Evolutionary conservation across 257 asterid genomes (phyloP).

Genomic region (Solanum virginianum): DNA sequence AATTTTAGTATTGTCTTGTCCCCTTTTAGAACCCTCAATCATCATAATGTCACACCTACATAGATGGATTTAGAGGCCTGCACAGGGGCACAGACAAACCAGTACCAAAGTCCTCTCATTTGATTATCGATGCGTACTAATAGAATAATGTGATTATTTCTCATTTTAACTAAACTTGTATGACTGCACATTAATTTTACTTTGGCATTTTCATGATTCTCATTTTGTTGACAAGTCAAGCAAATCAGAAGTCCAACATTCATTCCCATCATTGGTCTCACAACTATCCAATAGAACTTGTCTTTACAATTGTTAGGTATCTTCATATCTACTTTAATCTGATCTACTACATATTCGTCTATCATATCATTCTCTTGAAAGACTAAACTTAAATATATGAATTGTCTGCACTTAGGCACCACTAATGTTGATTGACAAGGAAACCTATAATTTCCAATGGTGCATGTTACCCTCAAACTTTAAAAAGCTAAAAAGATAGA

Average conservation of each 20-base stretch:
- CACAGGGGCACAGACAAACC: not conserved
- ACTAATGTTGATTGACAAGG: not conserved
- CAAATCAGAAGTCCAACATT: not conserved
- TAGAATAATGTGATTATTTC: not conserved
- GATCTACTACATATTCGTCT: not conserved
- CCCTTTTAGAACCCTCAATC: not conserved
- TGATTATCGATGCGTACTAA: not conserved
- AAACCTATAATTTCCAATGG: not conserved
- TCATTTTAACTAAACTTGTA: not conserved
- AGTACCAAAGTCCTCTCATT: not conserved
- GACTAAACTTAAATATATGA: not conserved
- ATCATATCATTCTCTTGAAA: not conserved
- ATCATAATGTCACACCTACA: not conserved
- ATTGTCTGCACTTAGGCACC: not conserved
- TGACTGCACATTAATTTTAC: not conserved
- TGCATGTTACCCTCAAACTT: not conserved
- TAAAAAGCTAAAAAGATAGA: not conserved
- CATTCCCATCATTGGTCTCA: not conserved
- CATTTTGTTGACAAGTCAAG: not conserved
- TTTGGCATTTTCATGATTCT: not conserved
- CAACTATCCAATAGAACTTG: not conserved
- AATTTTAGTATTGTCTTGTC: not conserved
- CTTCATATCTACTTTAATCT: not conserved
- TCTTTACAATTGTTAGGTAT: not conserved
- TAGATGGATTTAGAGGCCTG: not conserved